phyloP scores from a whole-genome alignment of 495 filamentous ascomycete genomes.

The Penicillium crystallinum region DNA sequence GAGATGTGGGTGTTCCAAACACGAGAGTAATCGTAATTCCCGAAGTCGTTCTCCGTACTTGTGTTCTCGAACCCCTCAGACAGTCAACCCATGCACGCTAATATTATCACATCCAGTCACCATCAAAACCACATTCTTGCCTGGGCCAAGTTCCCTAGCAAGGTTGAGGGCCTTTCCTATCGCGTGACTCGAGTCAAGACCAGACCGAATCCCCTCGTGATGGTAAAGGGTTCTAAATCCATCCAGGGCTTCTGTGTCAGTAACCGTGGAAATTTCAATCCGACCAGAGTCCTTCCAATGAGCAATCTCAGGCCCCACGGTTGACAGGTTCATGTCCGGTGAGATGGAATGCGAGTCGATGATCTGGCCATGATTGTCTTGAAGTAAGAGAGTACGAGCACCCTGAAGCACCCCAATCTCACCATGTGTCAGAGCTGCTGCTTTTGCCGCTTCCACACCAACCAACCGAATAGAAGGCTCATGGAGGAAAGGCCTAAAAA shows the following conservation, averaged over 20 bases:
- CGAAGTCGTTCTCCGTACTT: neutral
- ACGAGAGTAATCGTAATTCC: neutral
- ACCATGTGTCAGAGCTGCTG: conserved; percentile 25
- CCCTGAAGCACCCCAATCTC: conserved; percentile 31
- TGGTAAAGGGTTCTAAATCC: conserved; percentile 26
- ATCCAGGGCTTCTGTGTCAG: conserved; percentile 30
- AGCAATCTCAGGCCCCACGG: conserved; percentile 30
- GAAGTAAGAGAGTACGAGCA: conserved; percentile 27
- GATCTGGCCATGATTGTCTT: conserved; percentile 31
- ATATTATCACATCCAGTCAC: conserved; percentile 29
- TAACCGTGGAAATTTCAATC: conserved; percentile 26
- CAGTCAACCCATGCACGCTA: conserved; percentile 5
- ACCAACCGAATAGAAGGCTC: conserved; percentile 14
- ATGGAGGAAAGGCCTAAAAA: conserved; percentile 29
- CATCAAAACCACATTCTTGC: conserved; percentile 32
- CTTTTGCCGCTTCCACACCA: conserved; percentile 24
- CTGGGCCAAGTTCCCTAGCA: conserved; percentile 26
- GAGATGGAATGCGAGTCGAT: conserved; percentile 28
- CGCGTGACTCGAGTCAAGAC: conserved; percentile 33
- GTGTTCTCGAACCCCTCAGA: conserved; percentile 3
- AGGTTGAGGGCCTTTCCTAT: conserved; percentile 21
- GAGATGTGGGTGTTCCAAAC: neutral
- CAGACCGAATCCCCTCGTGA: conserved; percentile 27
- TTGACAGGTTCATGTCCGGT: conserved; percentile 31
- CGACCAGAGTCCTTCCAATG: conserved; percentile 30